Evolutionary conservation across 257 asterid genomes (phyloP), one percentile per base, ranked within the genome.

Genomic region (Cinchona pubescens): DNA sequence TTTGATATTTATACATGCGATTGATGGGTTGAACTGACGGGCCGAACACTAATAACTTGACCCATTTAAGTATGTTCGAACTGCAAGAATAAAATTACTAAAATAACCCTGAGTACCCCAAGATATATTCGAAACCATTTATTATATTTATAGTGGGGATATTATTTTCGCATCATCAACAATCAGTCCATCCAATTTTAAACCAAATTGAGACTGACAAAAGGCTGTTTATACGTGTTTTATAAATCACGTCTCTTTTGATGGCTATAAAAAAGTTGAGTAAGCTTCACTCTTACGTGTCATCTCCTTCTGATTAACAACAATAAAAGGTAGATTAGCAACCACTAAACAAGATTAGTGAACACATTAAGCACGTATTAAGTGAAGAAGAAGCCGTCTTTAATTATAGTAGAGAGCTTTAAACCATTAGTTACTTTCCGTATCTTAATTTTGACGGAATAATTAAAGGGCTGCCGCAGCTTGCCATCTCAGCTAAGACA

Each of bases 211-310:
- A 16, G 13, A 34, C 27, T 63, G 45, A 63, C 68, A 63, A 63
- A 62, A 63, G 27, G 45, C 21, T 66, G 35, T 11, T 21, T 5
- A 61, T 32, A 5, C 34, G 23, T 42, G 25, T 60, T 34, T 53
- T 71, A 45, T 34, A 25, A 71, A 53, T 53, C 75, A 71, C 75
- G 35, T 37, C n/a, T 11, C 23, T 15, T 53, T 69, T 18, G 40
- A 37, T 67, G 62, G 16, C 14, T 38, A 46, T 5, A 35, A 10
- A 2, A 72, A 25, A 37, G 51, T 59, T 29, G 60, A 64, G 75
- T 66, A 53, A 40, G 63, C 60, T 72, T 80, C 60, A 80, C 9
- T 16, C 60, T 34, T 29, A 56, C 66, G 78, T 45, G 78, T 34
- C 58, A 27, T 38, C 16, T 21, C 8, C 32, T n/a, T 18, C 46